A percentile compares a stretch with the other conserved stretches of the same genome.
phyloP scores from a whole-genome alignment of 805 yeast species.

The Brettanomyces bruxellensis region DNA sequence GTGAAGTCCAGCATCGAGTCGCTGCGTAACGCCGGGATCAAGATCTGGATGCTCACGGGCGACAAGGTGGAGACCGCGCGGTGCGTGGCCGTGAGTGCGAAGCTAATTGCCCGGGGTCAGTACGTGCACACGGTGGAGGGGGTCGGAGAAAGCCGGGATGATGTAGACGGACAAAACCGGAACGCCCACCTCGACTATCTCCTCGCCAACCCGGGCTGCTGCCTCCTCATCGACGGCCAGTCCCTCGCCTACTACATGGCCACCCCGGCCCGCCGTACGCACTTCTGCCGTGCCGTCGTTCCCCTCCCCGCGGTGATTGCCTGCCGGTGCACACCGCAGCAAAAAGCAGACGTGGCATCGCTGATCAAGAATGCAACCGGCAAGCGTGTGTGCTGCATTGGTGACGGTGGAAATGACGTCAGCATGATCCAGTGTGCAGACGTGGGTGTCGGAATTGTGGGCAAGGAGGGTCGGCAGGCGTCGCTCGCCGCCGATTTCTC shows the following conservation, averaged over 20 bases:
- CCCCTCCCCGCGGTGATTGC: slow-evolving; percentile 91
- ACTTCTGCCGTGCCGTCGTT: slow-evolving; percentile 72
- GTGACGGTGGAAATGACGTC: slow-evolving; percentile 99
- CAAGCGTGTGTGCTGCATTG: slow-evolving; percentile 92
- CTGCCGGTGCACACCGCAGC: slow-evolving; percentile 98
- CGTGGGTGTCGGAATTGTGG: slow-evolving; percentile 98
- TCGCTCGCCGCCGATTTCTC: slow-evolving; percentile 96
- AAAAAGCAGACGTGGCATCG: slow-evolving; percentile 89
- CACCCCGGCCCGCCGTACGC: slow-evolving; percentile 39
- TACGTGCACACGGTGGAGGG: slow-evolving; percentile 74
- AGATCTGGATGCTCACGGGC: slow-evolving; percentile 99
- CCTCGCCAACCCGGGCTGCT: slow-evolving; percentile 52
- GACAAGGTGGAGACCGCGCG: slow-evolving; percentile 98
- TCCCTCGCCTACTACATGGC: slow-evolving; percentile 64
- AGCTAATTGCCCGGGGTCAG: slow-evolving; percentile 88
- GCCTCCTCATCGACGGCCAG: slow-evolving; percentile 90
- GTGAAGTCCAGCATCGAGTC: slow-evolving; percentile 90
- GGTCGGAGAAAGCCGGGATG: background rate
- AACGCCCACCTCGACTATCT: slow-evolving; percentile 52
- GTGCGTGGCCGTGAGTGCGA: slow-evolving; percentile 95
- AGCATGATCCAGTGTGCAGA: slow-evolving; percentile 99
- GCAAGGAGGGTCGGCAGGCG: slow-evolving; percentile 97
- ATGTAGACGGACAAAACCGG: background rate
- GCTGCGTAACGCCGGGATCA: slow-evolving; percentile 90
- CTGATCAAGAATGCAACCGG: slow-evolving; percentile 72